Base-by-base conservation (phyloP, 2,329 filamentous ascomycete genomes). In the Fonsecaea pugnacius region DNA sequence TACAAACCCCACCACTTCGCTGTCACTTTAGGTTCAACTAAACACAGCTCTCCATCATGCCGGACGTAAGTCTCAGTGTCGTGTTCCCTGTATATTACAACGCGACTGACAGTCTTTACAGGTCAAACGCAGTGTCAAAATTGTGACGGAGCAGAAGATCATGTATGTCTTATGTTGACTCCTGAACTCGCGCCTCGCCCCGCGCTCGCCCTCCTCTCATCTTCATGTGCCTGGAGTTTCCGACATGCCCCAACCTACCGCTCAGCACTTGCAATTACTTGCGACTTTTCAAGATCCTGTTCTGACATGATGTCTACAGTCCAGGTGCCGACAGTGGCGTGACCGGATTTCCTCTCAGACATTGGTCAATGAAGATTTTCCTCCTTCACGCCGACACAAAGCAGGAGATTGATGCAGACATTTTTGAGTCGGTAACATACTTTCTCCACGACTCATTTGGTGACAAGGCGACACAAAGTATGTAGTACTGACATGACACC, bases 381-480 rank as follows among this genome's bases (percentile, higher is more conserved):
- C 78, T 98, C 58, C 78, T 97, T 61, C 67, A 71, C 50, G 66
- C 69, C 21, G 70, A 71, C 35, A 70, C 69, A 33, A 92, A 96
- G 70, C 90, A 96, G 72, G 87, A 91, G 68, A 93, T 92, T 71
- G 91, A 95, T 71, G 92, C 94, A 60, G 91, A 82, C 70, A 86
- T 92, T 78, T 98, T 97, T 81, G 91, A 92, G 75, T 96, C 96
- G 81, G 94, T 91, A 48, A 89, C 89, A 62, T 99, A 97, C 82
- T 91, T 91, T 74, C 85, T 99, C 33, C 95, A 99, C 78, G 94
- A 95, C 36, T 95, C 92, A 56, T 99, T 99, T 78, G 91, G 89
- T 60, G 91, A 93, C 72, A 90, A 83, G 53, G 78, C 91, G 16
- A 86, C 85, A 58, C 94, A 98, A 80, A 89, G 92, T 96, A 84